Base-by-base conservation (phyloP, 805 yeast genomes). In the Candida morakotiae region DNA sequence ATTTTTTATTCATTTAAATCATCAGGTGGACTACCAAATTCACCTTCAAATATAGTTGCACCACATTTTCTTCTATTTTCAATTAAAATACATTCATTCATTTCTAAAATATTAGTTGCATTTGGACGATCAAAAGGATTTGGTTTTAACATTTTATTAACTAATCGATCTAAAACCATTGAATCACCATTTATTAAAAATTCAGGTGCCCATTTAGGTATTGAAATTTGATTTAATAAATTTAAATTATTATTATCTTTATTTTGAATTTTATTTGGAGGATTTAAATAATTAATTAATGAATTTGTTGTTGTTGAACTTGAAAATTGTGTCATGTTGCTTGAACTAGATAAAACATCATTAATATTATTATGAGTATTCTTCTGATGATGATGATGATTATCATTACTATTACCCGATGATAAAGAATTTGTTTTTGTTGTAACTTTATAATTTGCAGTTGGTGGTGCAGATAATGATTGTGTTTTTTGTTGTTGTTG, bases 31-130 rank as follows among this genome's bases (percentile, higher is more conserved):
- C 97, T 96, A 0, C 98, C 98, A 56, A 75, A 88, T 47, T 93
- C 97, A 14, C 97, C 98, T 63, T 91, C 98, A 52, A 82, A 93
- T 44, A 93, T 84, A 2, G 89, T 83, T 3, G 97, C 96, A 4
- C 98, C 96, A 5, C 95, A 86, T 55, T 83, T 84, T 36, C 96
- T 71, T 42, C 91, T 73, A 38, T 72, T 62, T 46, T 89, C 96
- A 27, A 93, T 89, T 41, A 81, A 74, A 31, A 74, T 70, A 44
- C 93, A 79, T 56, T 93, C 97, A 32, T 73, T 76, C 45, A 81
- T 70, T 38, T 69, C 73, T 39, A 93, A 62, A n/a, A 93, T 69
- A 42, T 79, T 76, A 19, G 65, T 72, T 0, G 95, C 91, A 5
- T 82, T 77, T n/a, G 96, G 96, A 44, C 98, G 69, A 36, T 75